phyloP scores from a whole-genome alignment of 768 basidiomycete genomes.

The Lactifluus subvellereus region DNA sequence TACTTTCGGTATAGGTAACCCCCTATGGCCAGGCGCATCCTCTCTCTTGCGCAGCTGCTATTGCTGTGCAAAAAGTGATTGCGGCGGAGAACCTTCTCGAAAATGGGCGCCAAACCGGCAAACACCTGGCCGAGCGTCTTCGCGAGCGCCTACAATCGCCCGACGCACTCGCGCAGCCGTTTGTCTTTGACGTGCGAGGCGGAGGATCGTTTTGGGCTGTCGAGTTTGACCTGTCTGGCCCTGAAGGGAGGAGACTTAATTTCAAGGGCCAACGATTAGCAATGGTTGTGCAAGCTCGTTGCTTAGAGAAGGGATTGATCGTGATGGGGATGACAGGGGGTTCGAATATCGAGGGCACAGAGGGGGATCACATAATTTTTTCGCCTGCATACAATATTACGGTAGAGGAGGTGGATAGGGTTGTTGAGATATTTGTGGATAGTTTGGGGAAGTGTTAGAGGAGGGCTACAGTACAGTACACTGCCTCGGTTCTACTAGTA shows the following conservation, averaged over 20 bases:
- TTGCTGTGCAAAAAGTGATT: slow-evolving; percentile 78
- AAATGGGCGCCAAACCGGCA: slow-evolving; percentile 55
- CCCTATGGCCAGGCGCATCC: slow-evolving; percentile 52
- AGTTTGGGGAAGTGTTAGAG: slow-evolving; percentile 60
- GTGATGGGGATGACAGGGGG: slow-evolving; percentile 73
- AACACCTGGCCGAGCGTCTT: slow-evolving; percentile 51
- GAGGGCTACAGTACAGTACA: no score
- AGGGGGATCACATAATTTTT: slow-evolving; percentile 69
- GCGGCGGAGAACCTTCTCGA: slow-evolving; percentile 62
- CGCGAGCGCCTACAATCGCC: slow-evolving; percentile 48
- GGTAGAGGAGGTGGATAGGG: slow-evolving; percentile 57
- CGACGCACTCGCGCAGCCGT: slow-evolving; percentile 55
- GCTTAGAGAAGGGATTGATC: slow-evolving; percentile 60
- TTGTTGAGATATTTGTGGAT: slow-evolving; percentile 59
- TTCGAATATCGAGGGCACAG: slow-evolving; percentile 58
- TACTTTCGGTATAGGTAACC: neutral
- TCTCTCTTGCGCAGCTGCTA: slow-evolving; percentile 67
- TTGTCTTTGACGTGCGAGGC: slow-evolving; percentile 76
- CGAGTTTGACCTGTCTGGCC: slow-evolving; percentile 65
- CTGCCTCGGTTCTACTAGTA: no score
- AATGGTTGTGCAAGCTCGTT: slow-evolving; percentile 62
- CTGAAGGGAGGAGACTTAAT: slow-evolving; percentile 39
- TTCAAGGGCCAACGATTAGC: slow-evolving; percentile 55
- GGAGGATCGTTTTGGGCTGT: slow-evolving; percentile 80
- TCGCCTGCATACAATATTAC: slow-evolving; percentile 80